phyloP scores from a whole-genome alignment of 441 rosid species.

The Jatropha podagrica region DNA sequence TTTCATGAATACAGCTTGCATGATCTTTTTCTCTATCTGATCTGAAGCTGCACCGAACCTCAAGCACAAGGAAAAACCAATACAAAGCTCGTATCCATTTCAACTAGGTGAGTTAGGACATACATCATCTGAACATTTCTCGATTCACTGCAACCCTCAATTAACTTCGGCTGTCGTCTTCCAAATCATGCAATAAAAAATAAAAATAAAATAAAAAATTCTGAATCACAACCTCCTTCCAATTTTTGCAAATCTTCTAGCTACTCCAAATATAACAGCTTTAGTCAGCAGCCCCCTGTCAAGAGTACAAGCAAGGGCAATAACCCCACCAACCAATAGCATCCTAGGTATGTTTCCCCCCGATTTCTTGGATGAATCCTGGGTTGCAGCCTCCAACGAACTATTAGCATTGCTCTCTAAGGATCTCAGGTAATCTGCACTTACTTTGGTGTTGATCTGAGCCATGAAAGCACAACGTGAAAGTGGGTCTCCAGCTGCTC shows the following conservation, averaged over 20 bases:
- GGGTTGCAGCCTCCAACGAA: constrained; percentile 32
- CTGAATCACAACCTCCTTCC: constrained; percentile 59
- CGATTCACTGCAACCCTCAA: constrained; percentile 11
- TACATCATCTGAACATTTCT: constrained; percentile 14
- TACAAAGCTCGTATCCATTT: constrained; percentile 4
- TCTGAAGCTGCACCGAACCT: constrained; percentile 22
- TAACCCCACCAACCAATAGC: constrained; percentile 70
- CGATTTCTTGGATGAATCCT: constrained; percentile 38
- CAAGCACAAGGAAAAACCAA: constrained; percentile 14
- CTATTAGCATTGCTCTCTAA: constrained; percentile 33
- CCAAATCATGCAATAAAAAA: not conserved
- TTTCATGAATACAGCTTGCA: constrained; percentile 16
- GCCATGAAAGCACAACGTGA: constrained; percentile 71
- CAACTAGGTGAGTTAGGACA: constrained; percentile 19
- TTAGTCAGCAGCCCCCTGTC: constrained; percentile 80
- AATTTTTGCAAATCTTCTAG: constrained; percentile 69
- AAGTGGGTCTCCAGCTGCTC: constrained; percentile 54
- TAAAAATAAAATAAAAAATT: not conserved
- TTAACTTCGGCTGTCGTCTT: constrained; percentile 8
- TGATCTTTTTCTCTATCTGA: constrained; percentile 12
- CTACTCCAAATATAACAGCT: constrained; percentile 75
- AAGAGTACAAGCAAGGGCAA: constrained; percentile 70
- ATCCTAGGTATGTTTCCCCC: constrained; percentile 60
- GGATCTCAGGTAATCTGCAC: constrained; percentile 50
- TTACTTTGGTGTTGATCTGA: constrained; percentile 77